These are phyloP conservation scores for Pseudozyma pruni DNA, from an alignment of 1,284 basidiomycete species.

Conservation along the genomic window DNA sequence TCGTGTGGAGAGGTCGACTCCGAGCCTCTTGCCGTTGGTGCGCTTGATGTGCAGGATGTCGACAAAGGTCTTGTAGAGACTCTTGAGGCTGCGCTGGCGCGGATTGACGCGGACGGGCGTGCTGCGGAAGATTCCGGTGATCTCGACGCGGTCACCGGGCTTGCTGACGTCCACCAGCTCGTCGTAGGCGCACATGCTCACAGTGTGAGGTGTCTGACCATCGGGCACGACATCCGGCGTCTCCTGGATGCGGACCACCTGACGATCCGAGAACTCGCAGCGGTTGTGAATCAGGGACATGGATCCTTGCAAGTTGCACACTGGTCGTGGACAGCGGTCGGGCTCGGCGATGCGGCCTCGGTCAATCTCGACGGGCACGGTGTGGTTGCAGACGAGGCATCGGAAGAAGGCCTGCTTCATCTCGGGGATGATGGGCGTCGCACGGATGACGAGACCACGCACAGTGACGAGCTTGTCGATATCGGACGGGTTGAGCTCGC, in stretches of 20 bases:
- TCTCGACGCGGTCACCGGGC: conserved; percentile 89
- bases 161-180: conserved; percentile 95
- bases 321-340: conserved; percentile 86
- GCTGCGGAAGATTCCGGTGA: conserved; percentile 94
- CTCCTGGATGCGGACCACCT: conserved; percentile 93
- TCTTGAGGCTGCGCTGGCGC: conserved; percentile 88
- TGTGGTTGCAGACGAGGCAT: conserved; percentile 94
- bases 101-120: conserved; percentile 94
- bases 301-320: conserved; percentile 85
- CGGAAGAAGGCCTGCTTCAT: conserved; percentile 99
- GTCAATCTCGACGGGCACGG: conserved; percentile 93
- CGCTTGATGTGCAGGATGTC: conserved; percentile 93
- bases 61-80: conserved; percentile 94
- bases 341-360: conserved; percentile 96
- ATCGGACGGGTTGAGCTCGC: conserved; percentile 65
- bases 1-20: conserved; percentile 84
- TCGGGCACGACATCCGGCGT: conserved; percentile 97
- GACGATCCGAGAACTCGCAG: conserved; percentile 92
- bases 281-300: conserved; percentile 97
- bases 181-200: conserved; percentile 94
- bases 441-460: conserved; percentile 96
- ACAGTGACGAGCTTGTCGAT: conserved; percentile 82
- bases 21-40: conserved; percentile 77
- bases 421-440: conserved; percentile 96
- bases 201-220: conserved; percentile 97